Conservation (phyloP, 164 flowering plant species). For the Cinnamomum micranthum region DNA sequence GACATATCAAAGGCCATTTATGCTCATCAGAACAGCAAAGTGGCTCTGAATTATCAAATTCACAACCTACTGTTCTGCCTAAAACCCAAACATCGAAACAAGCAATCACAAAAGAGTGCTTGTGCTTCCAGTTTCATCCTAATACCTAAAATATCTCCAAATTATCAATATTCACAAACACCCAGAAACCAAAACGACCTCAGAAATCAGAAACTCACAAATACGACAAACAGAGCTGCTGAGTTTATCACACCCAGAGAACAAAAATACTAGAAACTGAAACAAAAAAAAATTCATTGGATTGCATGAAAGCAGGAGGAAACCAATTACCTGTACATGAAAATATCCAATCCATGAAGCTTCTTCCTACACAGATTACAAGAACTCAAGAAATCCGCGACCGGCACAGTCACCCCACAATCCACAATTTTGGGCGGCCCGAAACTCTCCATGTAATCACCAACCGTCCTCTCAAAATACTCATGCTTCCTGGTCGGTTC, state of each 20-base stretch:
- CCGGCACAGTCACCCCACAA: conserved; percentile 1
- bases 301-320: neutral
- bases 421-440: conserved; percentile 19
- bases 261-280: neutral
- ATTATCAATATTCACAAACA: neutral
- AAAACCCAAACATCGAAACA: neutral
- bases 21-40: neutral
- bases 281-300: neutral
- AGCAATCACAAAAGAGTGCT: neutral
- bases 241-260: neutral
- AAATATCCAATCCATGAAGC: conserved; percentile 58
- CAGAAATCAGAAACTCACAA: neutral
- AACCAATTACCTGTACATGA: conserved; percentile 54
- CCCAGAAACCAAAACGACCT: no score
- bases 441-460: conserved; percentile 8
- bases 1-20: neutral
- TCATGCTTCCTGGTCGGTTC: conserved; percentile 33
- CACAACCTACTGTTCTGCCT: neutral
- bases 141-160: neutral
- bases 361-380: conserved; percentile 54
- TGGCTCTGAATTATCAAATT: neutral
- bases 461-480: conserved; percentile 25
- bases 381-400: conserved; percentile 34
- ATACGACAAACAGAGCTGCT: neutral
- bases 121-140: neutral